Base-by-base conservation (phyloP, 164 flowering plant species). In the Annona cherimola region DNA sequence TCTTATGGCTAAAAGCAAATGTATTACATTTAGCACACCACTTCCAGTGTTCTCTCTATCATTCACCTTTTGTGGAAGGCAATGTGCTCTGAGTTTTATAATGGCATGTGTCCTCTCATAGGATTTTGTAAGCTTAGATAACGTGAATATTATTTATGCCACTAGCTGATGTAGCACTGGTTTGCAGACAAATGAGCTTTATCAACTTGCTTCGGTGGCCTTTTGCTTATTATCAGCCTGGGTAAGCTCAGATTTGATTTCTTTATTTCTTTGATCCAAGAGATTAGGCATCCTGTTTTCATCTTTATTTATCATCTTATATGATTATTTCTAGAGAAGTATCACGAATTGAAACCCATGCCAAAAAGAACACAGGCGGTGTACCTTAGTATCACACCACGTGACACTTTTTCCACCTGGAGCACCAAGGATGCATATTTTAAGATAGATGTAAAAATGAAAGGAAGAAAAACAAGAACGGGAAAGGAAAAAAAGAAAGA, bases 161-260 rank as follows among this genome's bases (percentile, higher is more conserved):
- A 69, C 12, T 9, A 16, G 60, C 50, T 46, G 46, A 9, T 20
- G 43, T 39, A 39, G 14, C 75, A 68, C 44, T 61, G 57, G 12
- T 45, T 41, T 82, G 72, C 91, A 93, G 99, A 90, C 99, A 63
- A 93, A 91, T 85, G 99, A 93, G 81, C 93, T 95, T 61, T 95
- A 91, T 80, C 99, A 95, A 86, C 97, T 95, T 61, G 98, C 99
- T 78, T 82, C 84, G 43, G 99, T 95, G 78, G 98, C 98, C 1
- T 95, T 93, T 81, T 95, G 98, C 86, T 81, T 95, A 72, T 77
- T 95, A 70, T 87, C 94, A 67, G 96, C 97, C 67, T 93, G 97
- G 99, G 99, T 94, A 83, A 81, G 93, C 72, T 20, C 43, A 45
- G 63, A 41, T 26, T 1, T 5, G 20, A 18, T 45, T 19, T 16